These are phyloP conservation scores for Phytopythium helicoides DNA, from an alignment of 352 stramenopile species.

Conservation along the genomic window DNA sequence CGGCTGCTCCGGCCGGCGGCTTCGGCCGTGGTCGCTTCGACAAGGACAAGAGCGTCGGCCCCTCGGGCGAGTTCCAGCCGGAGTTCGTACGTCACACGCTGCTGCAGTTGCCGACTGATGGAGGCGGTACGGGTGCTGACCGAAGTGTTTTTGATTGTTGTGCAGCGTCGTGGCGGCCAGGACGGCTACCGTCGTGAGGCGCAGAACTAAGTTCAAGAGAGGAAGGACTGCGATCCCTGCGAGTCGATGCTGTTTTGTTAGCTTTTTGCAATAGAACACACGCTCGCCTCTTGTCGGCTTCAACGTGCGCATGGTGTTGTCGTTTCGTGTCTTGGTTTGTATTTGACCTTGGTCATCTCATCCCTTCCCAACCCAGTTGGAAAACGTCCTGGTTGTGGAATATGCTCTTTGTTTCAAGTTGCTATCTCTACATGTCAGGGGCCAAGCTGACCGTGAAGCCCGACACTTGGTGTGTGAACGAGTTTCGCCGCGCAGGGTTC, in stretches of 20 bases:
- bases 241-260: conserved; percentile 13
- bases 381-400: too few relatives aligned
- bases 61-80: conserved; percentile 87
- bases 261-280: conserved; percentile 57
- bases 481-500: neutral
- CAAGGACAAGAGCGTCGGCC: conserved; percentile 89
- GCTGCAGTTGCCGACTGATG: neutral
- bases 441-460: conserved; percentile 13
- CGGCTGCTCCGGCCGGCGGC: conserved; percentile 70
- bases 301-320: conserved; percentile 4
- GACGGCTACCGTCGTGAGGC: conserved; percentile 87
- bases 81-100: conserved; percentile 68
- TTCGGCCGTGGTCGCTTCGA: conserved; percentile 86
- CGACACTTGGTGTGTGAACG: conserved; percentile 13
- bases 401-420: too few relatives aligned
- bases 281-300: conserved; percentile 68
- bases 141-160: conserved; percentile 1
- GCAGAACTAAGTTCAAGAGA: conserved; percentile 72
- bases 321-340: neutral
- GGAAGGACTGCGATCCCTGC: conserved; percentile 30
- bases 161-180: conserved; percentile 66
- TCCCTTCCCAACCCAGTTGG: too few relatives aligned
- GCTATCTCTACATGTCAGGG: conserved; percentile 2
- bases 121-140: neutral
- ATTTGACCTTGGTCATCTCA: too few relatives aligned